Evolutionary conservation across 192 early-diverging fungal species (phyloP).

Genomic region (Martensiomyces pterosporus): DNA sequence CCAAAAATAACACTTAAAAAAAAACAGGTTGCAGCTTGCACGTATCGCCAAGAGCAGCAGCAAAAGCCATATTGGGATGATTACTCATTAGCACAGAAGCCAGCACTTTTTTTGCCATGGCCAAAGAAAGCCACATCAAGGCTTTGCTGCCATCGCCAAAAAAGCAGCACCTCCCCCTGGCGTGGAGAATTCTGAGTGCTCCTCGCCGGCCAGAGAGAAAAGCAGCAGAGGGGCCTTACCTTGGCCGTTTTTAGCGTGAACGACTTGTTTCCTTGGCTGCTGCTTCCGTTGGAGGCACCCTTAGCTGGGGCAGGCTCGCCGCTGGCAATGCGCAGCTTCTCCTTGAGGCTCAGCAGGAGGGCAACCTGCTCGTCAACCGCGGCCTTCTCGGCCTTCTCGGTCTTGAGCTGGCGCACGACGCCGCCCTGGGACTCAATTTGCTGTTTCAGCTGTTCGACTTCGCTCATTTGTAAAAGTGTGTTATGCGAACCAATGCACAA

Average conservation of each 20-base stretch:
- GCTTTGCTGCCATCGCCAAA: too few relatives aligned
- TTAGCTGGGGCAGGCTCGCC: slow-evolving; percentile 30
- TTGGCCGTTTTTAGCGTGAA: slow-evolving; percentile 76
- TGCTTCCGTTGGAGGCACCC: slow-evolving; percentile 4
- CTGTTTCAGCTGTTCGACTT: slow-evolving; percentile 27
- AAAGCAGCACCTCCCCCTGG: too few relatives aligned
- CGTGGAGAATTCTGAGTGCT: too few relatives aligned
- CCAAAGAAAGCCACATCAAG: too few relatives aligned
- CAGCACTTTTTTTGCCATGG: too few relatives aligned
- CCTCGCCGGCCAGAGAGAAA: too few relatives aligned
- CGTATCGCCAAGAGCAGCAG: too few relatives aligned
- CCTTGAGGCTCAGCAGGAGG: slow-evolving; percentile 58
- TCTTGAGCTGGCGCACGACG: slow-evolving; percentile 59
- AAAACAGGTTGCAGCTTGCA: not conserved
- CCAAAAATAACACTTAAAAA: slow-evolving; percentile 11
- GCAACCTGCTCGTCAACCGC: slow-evolving; percentile 57
- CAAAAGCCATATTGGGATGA: too few relatives aligned
- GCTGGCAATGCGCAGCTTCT: slow-evolving; percentile 48
- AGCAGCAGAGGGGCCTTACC: too few relatives aligned
- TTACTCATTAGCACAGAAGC: too few relatives aligned
- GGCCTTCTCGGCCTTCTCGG: slow-evolving; percentile 55
- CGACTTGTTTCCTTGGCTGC: slow-evolving; percentile 46
- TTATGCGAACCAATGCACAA: too few relatives aligned
- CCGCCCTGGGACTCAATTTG: slow-evolving; percentile 60
- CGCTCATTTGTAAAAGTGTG: slow-evolving; percentile 19